Evolutionary conservation across 1,284 basidiomycete genomes (phyloP).

Genomic region (Apiotrichum gracile): DNA sequence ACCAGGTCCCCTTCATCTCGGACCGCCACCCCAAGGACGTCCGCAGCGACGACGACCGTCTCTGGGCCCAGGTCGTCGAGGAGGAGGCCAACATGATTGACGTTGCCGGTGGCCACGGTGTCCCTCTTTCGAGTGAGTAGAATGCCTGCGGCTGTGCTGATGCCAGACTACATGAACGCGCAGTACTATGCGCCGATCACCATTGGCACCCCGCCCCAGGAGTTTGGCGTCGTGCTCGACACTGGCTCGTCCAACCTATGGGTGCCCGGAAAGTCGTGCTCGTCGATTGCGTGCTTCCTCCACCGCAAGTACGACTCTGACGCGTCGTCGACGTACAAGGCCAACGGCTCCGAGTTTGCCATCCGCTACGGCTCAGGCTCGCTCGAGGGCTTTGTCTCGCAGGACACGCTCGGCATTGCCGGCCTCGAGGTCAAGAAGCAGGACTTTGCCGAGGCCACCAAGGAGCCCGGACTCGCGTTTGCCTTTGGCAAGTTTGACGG

Average conservation of each 20-base stretch:
- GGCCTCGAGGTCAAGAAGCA: constrained; percentile 71
- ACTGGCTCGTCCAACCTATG: constrained; percentile 65
- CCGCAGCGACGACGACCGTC: constrained; percentile 50
- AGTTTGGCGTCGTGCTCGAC: constrained; percentile 52
- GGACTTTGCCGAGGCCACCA: constrained; percentile 94
- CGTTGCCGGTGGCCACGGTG: constrained; percentile 71
- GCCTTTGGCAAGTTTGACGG: constrained; percentile 94
- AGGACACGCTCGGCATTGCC: constrained; percentile 75
- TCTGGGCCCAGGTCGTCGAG: constrained; percentile 65
- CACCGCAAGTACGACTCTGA: constrained; percentile 86
- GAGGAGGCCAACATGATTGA: constrained; percentile 44
- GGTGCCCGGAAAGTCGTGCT: constrained; percentile 74
- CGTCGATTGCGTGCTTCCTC: constrained; percentile 92
- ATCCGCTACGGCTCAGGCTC: constrained; percentile 97
- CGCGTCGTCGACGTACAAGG: constrained; percentile 80
- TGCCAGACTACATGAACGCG: constrained; percentile 88
- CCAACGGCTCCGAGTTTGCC: constrained; percentile 83
- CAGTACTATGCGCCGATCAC: constrained; percentile 91
- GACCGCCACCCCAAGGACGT: constrained; percentile 50
- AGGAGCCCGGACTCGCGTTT: constrained; percentile 95
- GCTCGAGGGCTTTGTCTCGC: constrained; percentile 93
- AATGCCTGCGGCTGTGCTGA: neutral
- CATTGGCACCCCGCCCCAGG: constrained; percentile 56
- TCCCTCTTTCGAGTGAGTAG: constrained; percentile 80
- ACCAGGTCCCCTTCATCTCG: constrained; percentile 65